A percentile compares a stretch with the other conserved stretches of the same genome.
Conservation (phyloP, 2,329 filamentous ascomycete genomes). For the Diaporthe sp. region DNA sequence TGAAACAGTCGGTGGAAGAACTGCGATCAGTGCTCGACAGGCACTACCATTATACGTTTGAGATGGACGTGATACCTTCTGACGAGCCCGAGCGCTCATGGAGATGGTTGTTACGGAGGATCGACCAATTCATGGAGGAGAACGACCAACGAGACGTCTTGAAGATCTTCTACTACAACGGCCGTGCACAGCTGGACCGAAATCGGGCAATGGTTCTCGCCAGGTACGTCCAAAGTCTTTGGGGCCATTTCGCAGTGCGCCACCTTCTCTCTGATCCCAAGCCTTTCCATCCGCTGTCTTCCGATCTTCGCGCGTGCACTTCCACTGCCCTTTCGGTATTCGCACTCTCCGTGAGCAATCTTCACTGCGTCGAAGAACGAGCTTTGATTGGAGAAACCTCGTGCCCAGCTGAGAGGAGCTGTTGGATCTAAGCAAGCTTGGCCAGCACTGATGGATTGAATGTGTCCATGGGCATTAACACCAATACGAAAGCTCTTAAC, state of each 20-base stretch:
- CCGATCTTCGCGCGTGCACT: slow-evolving; percentile 40
- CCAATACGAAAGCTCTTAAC: neutral
- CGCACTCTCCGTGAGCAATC: neutral
- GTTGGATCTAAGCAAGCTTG: neutral
- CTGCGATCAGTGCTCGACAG: slow-evolving; percentile 65
- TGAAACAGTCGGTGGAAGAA: slow-evolving; percentile 60
- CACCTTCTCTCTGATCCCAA: neutral
- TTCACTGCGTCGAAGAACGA: neutral
- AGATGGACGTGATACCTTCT: slow-evolving; percentile 64
- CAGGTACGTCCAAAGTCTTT: slow-evolving; percentile 58
- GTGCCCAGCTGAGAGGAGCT: neutral
- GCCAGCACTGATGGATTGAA: neutral
- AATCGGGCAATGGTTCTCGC: slow-evolving; percentile 71
- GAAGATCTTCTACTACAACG: slow-evolving; percentile 72
- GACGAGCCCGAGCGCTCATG: slow-evolving; percentile 64
- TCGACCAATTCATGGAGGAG: slow-evolving; percentile 67
- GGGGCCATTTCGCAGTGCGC: neutral
- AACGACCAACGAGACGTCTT: slow-evolving; percentile 68
- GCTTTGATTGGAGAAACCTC: neutral
- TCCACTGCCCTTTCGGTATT: neutral
- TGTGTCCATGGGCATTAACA: neutral
- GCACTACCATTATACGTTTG: slow-evolving; percentile 65
- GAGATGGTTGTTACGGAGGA: slow-evolving; percentile 66
- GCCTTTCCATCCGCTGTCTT: neutral
- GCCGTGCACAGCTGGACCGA: slow-evolving; percentile 67